A percentile compares a stretch with the other conserved stretches of the same genome.
These are phyloP conservation scores for Pleurozium schreberi DNA, from an alignment of 225 moss, liverwort and hornwort species.

Conservation along the genomic window DNA sequence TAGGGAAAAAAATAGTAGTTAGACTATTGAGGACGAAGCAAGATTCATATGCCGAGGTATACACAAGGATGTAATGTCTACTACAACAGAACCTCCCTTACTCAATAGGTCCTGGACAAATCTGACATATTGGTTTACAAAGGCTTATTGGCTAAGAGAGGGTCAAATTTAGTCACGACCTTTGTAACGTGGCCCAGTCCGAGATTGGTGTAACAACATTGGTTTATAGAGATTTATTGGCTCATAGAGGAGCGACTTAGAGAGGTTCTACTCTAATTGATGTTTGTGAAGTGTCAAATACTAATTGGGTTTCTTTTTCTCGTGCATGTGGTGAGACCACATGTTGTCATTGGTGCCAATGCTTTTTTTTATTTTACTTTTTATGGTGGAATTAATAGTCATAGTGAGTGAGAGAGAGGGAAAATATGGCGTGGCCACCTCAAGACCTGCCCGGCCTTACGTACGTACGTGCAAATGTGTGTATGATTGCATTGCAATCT, in stretches of 20 bases:
- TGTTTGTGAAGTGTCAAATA: background rate
- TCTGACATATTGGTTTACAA: too few species aligned
- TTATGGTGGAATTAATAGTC: background rate
- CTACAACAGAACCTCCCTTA: too few species aligned
- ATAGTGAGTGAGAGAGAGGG: background rate
- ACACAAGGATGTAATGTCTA: background rate
- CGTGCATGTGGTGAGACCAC: background rate
- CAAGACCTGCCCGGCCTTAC: background rate
- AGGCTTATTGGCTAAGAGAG: too few species aligned
- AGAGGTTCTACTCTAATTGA: too few species aligned
- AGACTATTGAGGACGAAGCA: background rate
- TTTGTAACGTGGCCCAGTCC: too few species aligned
- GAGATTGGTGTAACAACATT: too few species aligned
- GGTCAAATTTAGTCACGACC: too few species aligned
- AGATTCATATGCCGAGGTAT: background rate
- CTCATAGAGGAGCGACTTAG: too few species aligned
- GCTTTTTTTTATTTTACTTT: background rate
- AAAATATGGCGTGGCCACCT: too few species aligned
- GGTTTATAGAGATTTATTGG: too few species aligned
- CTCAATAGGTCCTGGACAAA: too few species aligned
- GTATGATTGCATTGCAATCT: background rate
- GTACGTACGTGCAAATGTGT: background rate
- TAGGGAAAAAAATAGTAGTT: too few species aligned
- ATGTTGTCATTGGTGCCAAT: rapidly evolving
- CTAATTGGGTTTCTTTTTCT: background rate